Percentiles rank a stretch among this genome's conserved stretches.
These are phyloP conservation scores for Phytophthora aleatoria DNA, from an alignment of 352 stramenopile species.

Conservation along the genomic window DNA sequence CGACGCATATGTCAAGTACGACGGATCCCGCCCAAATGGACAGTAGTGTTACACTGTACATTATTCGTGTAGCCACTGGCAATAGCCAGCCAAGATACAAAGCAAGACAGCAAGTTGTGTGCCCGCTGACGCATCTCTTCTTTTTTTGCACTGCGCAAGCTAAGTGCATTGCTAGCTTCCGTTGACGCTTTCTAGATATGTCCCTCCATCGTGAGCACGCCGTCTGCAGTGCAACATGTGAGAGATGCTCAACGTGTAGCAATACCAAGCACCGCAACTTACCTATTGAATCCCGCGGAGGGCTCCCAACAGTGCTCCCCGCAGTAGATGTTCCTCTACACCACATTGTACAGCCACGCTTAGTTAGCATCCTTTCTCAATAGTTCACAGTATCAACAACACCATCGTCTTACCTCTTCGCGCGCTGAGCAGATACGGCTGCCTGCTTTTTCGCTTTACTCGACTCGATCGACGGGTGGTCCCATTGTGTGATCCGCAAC, in stretches of 20 bases:
- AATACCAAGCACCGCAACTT: slow-evolving; percentile 7
- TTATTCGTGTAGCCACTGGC: not conserved
- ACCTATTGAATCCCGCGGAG: slow-evolving; percentile 45
- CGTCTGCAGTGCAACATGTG: slow-evolving; percentile 14
- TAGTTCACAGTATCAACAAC: not conserved
- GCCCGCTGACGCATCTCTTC: not conserved
- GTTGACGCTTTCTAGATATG: slow-evolving; percentile 47
- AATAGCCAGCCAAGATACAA: not conserved
- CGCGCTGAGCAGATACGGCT: slow-evolving; percentile 43
- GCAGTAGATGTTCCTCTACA: slow-evolving; percentile 33
- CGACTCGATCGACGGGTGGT: slow-evolving; percentile 73
- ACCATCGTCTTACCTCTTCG: slow-evolving; percentile 30
- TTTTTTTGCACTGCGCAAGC: not conserved
- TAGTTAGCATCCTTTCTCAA: slow-evolving; percentile 14
- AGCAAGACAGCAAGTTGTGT: slow-evolving; percentile 5
- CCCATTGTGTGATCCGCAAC: slow-evolving; percentile 81
- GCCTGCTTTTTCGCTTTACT: slow-evolving; percentile 66
- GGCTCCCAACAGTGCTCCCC: slow-evolving; percentile 21
- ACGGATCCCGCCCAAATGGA: slow-evolving; percentile 51
- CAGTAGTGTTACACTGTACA: slow-evolving; percentile 11
- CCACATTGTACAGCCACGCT: slow-evolving; percentile 5
- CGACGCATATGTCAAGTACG: slow-evolving; percentile 48
- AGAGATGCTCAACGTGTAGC: not conserved
- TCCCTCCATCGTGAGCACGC: slow-evolving; percentile 63
- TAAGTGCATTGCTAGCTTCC: not conserved